Evolutionary conservation across 345 rosid genomes (phyloP).

Genomic region (Rhodamnia argentea): DNA sequence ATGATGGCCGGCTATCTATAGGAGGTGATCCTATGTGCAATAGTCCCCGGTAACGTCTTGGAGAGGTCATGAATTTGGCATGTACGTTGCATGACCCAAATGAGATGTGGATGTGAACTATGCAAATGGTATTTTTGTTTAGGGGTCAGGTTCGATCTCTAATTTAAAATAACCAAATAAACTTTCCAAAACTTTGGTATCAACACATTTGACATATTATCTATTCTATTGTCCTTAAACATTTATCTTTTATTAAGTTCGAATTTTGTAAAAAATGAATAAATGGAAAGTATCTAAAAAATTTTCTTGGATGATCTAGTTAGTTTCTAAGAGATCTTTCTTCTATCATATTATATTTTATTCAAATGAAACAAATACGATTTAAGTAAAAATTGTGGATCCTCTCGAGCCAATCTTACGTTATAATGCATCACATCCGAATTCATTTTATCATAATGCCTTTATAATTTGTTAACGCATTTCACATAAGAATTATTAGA

Average conservation of each 20-base stretch:
- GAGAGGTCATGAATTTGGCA: too few relatives aligned
- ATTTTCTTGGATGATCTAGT: background rate
- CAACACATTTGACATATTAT: background rate
- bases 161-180: too few relatives aligned
- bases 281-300: background rate
- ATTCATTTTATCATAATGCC: background rate
- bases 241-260: background rate
- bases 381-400: background rate
- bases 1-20: too few relatives aligned
- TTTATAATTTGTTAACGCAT: background rate
- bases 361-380: background rate
- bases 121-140: too few relatives aligned
- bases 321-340: background rate
- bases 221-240: background rate
- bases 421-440: background rate
- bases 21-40: too few relatives aligned
- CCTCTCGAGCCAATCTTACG: background rate
- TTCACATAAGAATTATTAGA: background rate
- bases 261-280: background rate
- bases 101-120: too few relatives aligned
- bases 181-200: too few relatives aligned
- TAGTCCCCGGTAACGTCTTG: too few relatives aligned
- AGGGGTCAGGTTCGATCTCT: too few relatives aligned
- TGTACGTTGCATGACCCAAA: too few relatives aligned
- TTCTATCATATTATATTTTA: background rate